phyloP scores from a whole-genome alignment of 2,329 filamentous ascomycete genomes.

The Simplicillium sp. region DNA sequence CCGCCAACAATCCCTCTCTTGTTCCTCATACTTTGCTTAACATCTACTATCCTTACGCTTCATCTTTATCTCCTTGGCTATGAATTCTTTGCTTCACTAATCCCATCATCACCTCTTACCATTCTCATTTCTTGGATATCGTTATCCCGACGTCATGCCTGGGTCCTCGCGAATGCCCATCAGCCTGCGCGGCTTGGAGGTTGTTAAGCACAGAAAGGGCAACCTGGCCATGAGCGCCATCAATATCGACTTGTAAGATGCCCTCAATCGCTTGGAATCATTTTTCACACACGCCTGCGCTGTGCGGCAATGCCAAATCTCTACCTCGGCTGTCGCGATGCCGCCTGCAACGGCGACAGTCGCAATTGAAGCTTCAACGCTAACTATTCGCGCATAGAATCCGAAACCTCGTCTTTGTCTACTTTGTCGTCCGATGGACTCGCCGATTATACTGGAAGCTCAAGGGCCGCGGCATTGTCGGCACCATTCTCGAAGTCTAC shows the following conservation, averaged over 20 bases:
- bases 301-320: conserved; percentile 4
- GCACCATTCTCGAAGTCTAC: conserved; percentile 69
- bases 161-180: conserved; percentile 62
- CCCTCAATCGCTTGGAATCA: no score
- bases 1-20: no score
- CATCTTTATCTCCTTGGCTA: no score
- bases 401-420: conserved; percentile 78
- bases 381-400: conserved; percentile 39
- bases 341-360: not conserved
- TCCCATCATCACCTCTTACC: no score
- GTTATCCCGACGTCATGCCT: conserved; percentile 35
- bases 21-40: no score
- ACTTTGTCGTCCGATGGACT: conserved; percentile 78
- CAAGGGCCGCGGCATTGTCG: conserved; percentile 78
- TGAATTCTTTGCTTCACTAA: no score
- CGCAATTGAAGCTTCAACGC: not conserved
- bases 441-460: conserved; percentile 76
- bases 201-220: conserved; percentile 47
- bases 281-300: no score
- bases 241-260: conserved; percentile 61
- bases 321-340: conserved; percentile 1
- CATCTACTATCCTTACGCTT: no score
- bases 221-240: conserved; percentile 48
- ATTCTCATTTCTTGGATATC: no score
- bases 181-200: conserved; percentile 58